phyloP scores from a whole-genome alignment of 768 basidiomycete genomes.

The Boletales sp. region DNA sequence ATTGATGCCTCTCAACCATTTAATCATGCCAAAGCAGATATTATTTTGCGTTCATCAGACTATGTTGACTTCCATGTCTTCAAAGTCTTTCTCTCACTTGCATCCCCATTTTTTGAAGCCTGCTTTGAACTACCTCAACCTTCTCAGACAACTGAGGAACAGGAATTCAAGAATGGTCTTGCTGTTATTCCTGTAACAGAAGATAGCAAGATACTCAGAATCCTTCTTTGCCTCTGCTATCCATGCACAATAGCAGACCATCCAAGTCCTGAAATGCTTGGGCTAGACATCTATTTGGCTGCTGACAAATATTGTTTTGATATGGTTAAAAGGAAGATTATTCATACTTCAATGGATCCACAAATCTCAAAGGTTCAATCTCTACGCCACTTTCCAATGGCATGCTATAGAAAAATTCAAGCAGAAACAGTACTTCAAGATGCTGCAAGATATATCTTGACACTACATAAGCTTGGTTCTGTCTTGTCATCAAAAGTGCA shows the following conservation, averaged over 20 bases:
- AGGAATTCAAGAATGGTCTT: constrained; percentile 13
- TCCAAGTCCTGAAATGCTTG: constrained; percentile 12
- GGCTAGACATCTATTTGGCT: constrained; percentile 4
- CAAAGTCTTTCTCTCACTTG: constrained; percentile 29
- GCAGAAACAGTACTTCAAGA: constrained; percentile 16
- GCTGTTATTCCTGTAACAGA: constrained; percentile 19
- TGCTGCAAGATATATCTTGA: constrained; percentile 27
- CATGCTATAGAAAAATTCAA: constrained; percentile 14
- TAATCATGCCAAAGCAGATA: constrained; percentile 19
- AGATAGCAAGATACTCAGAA: constrained; percentile 18
- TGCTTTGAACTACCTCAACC: constrained; percentile 31
- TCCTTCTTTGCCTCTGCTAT: constrained; percentile 25
- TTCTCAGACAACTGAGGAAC: background rate
- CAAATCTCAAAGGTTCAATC: constrained; percentile 17
- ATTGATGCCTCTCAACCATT: constrained; percentile 17
- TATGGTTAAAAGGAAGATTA: constrained; percentile 9
- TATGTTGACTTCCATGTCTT: constrained; percentile 30
- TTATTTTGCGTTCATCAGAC: constrained; percentile 27
- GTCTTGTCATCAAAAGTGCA: constrained; percentile 17
- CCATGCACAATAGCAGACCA: constrained; percentile 20
- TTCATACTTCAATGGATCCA: constrained; percentile 8
- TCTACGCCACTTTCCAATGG: constrained; percentile 30
- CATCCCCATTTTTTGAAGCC: constrained; percentile 32
- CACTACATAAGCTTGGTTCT: constrained; percentile 19
- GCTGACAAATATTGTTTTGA: constrained; percentile 18